Evolutionary conservation across 2,329 filamentous ascomycete genomes (phyloP).

Genomic region (Tolypocladium album): DNA sequence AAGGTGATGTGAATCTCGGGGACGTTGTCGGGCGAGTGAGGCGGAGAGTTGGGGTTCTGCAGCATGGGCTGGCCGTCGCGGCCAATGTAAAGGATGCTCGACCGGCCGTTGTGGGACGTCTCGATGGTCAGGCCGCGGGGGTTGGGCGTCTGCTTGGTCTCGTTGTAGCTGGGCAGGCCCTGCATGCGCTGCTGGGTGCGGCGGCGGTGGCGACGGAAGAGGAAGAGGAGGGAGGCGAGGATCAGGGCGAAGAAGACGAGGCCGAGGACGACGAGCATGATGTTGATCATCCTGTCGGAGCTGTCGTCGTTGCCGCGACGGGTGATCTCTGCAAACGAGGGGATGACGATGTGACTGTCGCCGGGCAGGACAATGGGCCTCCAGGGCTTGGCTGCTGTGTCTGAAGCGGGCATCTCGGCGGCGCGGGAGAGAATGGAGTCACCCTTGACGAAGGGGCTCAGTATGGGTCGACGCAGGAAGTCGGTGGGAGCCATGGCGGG

Average conservation of each 20-base stretch:
- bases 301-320: constrained; percentile 12
- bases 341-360: constrained; percentile 2
- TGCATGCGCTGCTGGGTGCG: constrained; percentile 37
- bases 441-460: neutral
- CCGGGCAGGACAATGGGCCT: constrained; percentile 3
- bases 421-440: constrained; percentile 4
- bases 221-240: constrained; percentile 56
- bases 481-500: constrained; percentile 6
- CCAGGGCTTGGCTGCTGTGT: constrained; percentile 3
- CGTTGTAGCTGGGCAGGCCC: constrained; percentile 60
- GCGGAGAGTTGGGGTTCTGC: constrained; percentile 62
- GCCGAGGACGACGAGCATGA: constrained; percentile 70
- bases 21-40: constrained; percentile 69
- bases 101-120: constrained; percentile 43
- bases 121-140: constrained; percentile 46
- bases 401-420: constrained; percentile 3
- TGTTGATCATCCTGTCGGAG: constrained; percentile 55
- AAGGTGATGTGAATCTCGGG: constrained; percentile 98
- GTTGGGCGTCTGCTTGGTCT: constrained; percentile 43
- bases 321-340: constrained; percentile 3
- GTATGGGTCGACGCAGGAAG: neutral
- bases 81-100: constrained; percentile 67
- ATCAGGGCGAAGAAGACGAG: constrained; percentile 64
- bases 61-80: constrained; percentile 69
- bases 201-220: constrained; percentile 56